Conservation (phyloP, 345 rosid species). For the Kandelia obovata region DNA sequence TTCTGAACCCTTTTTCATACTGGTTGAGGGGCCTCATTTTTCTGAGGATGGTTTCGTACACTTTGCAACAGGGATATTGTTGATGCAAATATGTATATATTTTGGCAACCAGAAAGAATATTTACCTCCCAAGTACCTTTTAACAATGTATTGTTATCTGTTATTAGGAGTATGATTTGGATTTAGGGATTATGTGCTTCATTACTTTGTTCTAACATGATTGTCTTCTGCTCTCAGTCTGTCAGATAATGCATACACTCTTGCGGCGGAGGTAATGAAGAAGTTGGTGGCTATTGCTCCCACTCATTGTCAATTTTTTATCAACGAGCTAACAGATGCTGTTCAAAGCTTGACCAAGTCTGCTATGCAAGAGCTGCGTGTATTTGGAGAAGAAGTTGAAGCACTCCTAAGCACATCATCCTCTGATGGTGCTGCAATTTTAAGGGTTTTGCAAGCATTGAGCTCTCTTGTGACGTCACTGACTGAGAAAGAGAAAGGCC, state of each 20-base stretch:
- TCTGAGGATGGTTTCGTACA: background rate
- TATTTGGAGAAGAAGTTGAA: constrained; percentile 81
- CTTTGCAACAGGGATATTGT: background rate
- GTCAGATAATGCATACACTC: constrained; percentile 87
- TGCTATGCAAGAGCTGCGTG: constrained; percentile 69
- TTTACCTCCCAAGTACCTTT: background rate
- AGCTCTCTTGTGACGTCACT: constrained; percentile 69
- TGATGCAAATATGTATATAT: too few species aligned
- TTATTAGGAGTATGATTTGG: background rate
- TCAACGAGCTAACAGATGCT: constrained; percentile 73
- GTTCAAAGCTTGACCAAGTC: constrained; percentile 66
- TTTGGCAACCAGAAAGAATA: background rate
- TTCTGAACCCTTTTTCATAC: background rate
- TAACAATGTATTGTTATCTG: background rate
- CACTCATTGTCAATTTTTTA: constrained; percentile 72
- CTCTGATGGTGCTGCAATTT: constrained; percentile 87
- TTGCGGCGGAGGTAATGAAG: constrained; percentile 87
- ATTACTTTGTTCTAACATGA: constrained; percentile 15
- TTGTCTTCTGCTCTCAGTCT: constrained; percentile 43
- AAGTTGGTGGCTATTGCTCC: constrained; percentile 81
- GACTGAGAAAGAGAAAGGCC: constrained; percentile 54
- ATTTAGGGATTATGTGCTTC: background rate
- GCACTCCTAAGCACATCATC: constrained; percentile 69
- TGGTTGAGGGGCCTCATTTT: background rate
- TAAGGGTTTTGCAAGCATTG: constrained; percentile 85